Conservation (phyloP, 1,284 basidiomycete species). For the Hypsizygus ulmarius region DNA sequence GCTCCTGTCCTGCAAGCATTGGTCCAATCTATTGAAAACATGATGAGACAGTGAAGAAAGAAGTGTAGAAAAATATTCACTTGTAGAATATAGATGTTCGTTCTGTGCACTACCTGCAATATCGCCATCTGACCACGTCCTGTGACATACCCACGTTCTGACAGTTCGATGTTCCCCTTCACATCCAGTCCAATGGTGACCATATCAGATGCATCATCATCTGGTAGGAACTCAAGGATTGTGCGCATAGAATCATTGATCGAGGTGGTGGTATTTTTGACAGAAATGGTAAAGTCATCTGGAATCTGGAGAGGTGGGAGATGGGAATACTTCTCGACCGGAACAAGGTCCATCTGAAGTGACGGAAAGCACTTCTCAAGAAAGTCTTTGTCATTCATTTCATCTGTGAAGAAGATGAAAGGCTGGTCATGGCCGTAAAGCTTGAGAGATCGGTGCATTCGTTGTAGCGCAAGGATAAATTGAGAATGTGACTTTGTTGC, state of each 20-base stretch:
- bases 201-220: conserved; percentile 6
- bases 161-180: conserved; percentile 6
- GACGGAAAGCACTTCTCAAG: conserved; percentile 25
- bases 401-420: conserved; percentile 26
- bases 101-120: not conserved
- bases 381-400: conserved; percentile 26
- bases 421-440: conserved; percentile 21
- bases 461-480: conserved; percentile 21
- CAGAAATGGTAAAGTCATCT: conserved; percentile 6
- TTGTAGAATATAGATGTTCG: conserved; percentile 2
- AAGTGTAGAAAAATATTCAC: not conserved
- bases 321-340: conserved; percentile 4
- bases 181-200: conserved; percentile 12
- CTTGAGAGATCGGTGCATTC: conserved; percentile 20
- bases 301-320: conserved; percentile 2
- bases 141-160: not conserved
- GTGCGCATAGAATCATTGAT: conserved; percentile 18
- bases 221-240: conserved; percentile 17
- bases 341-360: conserved; percentile 1
- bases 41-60: conserved; percentile 1
- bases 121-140: conserved; percentile 3
- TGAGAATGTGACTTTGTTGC: conserved; percentile 30
- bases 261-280: conserved; percentile 8
- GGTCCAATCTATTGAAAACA: conserved; percentile 12
- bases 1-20: conserved; percentile 8